Base-by-base conservation (phyloP, 2,329 filamentous ascomycete genomes). In the Verticillium dahliae region DNA sequence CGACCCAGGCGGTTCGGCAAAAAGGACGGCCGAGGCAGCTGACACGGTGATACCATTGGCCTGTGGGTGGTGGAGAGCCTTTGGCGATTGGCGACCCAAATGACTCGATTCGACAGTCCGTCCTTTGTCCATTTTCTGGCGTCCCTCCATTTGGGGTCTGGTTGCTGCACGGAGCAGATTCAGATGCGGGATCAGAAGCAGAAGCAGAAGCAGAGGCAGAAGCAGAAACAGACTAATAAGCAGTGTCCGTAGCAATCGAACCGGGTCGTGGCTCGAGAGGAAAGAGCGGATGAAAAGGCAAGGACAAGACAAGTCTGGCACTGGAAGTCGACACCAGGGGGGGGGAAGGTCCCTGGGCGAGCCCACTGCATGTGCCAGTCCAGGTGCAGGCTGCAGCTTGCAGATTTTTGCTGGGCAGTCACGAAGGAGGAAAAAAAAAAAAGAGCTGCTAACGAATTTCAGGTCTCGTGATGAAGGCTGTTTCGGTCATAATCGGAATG, bases 221-320 rank as follows among this genome's bases (percentile, higher is more conserved):
- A 11, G 45, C 15, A 45, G 15, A 18, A 45, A n/a, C 45, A 50
- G 45, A 50, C 3, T 22, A 22, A 22, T n/a, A 27, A 18, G 45
- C n/a, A 11, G 45, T 50, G 45, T 9, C 45, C 18, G 22, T 10
- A 50, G 45, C n/a, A 22, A 22, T 22, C n/a, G 45, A 18, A 22
- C 11, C 45, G 22, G 45, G 45, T 18, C 22, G 45, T 50, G 45
- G 45, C 11, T 50, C 45, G 45, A 50, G 55, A 38, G 9, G 34
- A 1, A 41, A 54, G 41, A 33, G 14, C 57, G 60, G 38, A 39
- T 27, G 60, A 61, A 52, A 63, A 22, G 39, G 41, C 45, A 54
- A 31, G 34, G n/a, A 11, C 56, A 61, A 27, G 15, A 27, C 15
- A 37, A 57, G 13, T 38, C 33, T 35, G 22, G 55, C 33, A 37